Conservation (phyloP, 1,139 yeast species). For the Blastobotrys proliferans region DNA sequence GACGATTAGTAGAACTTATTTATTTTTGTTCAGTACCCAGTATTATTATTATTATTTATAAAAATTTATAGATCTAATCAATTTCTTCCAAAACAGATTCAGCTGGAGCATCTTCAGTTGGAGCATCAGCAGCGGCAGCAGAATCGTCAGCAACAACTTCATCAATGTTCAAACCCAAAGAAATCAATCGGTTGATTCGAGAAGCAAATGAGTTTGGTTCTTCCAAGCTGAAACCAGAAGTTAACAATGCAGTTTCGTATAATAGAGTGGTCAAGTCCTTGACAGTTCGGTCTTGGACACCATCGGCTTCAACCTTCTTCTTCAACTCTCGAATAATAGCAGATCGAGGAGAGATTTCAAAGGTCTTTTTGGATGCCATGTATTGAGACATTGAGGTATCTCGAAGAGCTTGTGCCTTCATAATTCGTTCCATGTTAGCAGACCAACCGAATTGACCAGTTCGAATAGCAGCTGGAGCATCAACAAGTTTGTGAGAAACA, state of each 20-base stretch:
- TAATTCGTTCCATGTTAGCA: constrained; percentile 99
- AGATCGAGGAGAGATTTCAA: constrained; percentile 97
- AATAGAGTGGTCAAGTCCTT: constrained; percentile 94
- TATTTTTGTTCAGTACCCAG: background rate
- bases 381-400: constrained; percentile 98
- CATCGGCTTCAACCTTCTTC: constrained; percentile 94
- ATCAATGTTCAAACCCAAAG: constrained; percentile 96
- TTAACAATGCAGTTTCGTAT: constrained; percentile 95
- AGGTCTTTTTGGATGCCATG: constrained; percentile 99
- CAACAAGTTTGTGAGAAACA: constrained; percentile 95
- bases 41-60: background rate
- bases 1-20: background rate
- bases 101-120: constrained; percentile 50
- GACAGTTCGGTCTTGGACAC: constrained; percentile 97
- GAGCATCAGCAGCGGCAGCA: constrained; percentile 53
- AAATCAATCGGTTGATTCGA: constrained; percentile 97
- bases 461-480: constrained; percentile 99
- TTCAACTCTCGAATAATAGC: constrained; percentile 92
- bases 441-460: constrained; percentile 99
- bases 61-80: constrained; percentile 50
- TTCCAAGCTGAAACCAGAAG: constrained; percentile 98
- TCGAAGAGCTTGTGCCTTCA: constrained; percentile 99
- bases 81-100: constrained; percentile 99
- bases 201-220: constrained; percentile 97
- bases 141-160: constrained; percentile 82